Percentiles rank a stretch among this genome's conserved stretches.
Evolutionary conservation across 179 eudicot genomes (phyloP).

Genomic region (Carnegiea gigantea): DNA sequence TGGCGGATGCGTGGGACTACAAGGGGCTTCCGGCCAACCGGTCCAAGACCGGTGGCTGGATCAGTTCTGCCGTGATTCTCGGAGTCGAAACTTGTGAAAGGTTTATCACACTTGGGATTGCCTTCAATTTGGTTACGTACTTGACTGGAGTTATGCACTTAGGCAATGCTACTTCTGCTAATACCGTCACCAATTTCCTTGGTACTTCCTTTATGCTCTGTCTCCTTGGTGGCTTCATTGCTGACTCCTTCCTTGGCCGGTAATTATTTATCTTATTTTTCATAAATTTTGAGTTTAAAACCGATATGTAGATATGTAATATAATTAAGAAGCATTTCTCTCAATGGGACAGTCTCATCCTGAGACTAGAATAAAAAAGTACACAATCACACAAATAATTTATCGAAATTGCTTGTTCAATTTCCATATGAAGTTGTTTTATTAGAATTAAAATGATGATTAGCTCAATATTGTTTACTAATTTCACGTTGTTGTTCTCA

Average conservation of each 20-base stretch:
- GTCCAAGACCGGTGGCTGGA: conserved; percentile 80
- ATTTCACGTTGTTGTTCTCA: not conserved
- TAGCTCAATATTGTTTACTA: not conserved
- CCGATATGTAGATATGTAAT: too few relatives aligned
- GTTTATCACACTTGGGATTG: conserved; percentile 80
- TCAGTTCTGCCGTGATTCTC: conserved; percentile 77
- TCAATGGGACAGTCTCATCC: too few relatives aligned
- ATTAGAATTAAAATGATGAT: too few relatives aligned
- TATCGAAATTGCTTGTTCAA: too few relatives aligned
- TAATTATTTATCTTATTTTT: conserved; percentile 3
- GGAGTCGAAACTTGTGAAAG: conserved; percentile 84
- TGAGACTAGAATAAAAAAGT: too few relatives aligned
- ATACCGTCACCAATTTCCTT: conserved; percentile 81
- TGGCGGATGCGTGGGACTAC: conserved; percentile 88
- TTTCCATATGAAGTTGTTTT: too few relatives aligned
- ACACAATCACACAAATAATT: too few relatives aligned
- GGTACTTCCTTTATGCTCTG: conserved; percentile 95
- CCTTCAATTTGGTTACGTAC: conserved; percentile 82
- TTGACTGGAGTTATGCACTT: conserved; percentile 82
- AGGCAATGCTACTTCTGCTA: conserved; percentile 77
- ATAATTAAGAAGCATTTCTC: too few relatives aligned
- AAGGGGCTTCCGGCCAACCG: conserved; percentile 64
- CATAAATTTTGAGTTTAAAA: too few relatives aligned
- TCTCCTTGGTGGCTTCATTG: conserved; percentile 81
- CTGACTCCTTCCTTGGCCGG: conserved; percentile 84